These are phyloP conservation scores for Quercus suber DNA, from an alignment of 306 rosid species.

Conservation along the genomic window DNA sequence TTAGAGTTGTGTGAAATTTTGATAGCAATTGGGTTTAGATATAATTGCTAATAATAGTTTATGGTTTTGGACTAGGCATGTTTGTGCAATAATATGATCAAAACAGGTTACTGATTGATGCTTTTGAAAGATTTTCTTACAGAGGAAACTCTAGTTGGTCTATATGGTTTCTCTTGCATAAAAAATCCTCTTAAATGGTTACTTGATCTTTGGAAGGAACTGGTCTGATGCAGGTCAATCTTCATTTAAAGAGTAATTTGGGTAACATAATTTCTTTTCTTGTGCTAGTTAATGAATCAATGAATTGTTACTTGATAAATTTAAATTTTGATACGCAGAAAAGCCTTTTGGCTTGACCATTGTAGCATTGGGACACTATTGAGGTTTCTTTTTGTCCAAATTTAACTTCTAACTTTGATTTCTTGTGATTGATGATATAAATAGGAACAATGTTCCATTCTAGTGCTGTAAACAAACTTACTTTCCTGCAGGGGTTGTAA, in stretches of 20 bases:
- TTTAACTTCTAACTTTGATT: background rate
- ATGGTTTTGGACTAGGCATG: background rate
- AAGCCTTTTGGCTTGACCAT: background rate
- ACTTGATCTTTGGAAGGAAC: background rate
- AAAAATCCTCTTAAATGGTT: background rate
- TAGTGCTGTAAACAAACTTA: conserved; percentile 7
- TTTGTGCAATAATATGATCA: background rate
- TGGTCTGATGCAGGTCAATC: background rate
- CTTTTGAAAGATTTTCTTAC: background rate
- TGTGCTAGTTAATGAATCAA: background rate
- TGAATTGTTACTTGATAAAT: too few species aligned
- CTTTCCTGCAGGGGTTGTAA: conserved; percentile 60
- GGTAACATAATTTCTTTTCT: background rate
- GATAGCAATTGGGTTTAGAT: background rate
- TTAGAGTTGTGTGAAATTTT: background rate
- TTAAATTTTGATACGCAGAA: background rate
- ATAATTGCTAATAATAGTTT: background rate
- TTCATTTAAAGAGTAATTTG: background rate
- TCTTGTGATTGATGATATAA: background rate
- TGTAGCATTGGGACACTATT: background rate
- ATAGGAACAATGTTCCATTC: background rate
- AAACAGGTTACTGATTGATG: background rate
- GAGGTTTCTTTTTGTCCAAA: background rate
- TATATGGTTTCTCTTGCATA: background rate
- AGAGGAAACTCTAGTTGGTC: background rate